A percentile compares a stretch with the other conserved stretches of the same genome.
Conservation (phyloP, 805 yeast genomes). For the Metschnikowia lochheadii region DNA sequence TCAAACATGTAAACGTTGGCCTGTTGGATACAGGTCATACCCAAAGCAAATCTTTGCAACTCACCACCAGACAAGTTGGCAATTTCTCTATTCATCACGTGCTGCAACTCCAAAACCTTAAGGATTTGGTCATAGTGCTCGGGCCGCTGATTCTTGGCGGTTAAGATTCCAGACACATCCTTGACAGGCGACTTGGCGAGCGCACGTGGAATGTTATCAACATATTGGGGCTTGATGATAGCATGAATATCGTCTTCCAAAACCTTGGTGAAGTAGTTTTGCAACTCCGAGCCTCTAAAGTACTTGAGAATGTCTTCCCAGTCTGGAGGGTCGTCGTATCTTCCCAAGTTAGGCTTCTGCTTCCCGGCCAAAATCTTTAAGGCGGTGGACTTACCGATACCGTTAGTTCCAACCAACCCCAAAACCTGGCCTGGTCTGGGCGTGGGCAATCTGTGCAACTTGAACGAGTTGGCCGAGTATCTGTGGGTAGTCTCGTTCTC, state of each 20-base stretch:
- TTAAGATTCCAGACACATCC: conserved; percentile 80
- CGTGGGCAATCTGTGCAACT: conserved; percentile 93
- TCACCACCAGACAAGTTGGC: conserved; percentile 95
- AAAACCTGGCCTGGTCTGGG: conserved; percentile 99
- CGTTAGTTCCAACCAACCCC: conserved; percentile 97
- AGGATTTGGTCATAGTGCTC: conserved; percentile 63
- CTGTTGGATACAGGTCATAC: conserved; percentile 90
- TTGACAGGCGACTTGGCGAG: conserved; percentile 80
- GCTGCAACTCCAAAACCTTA: conserved; percentile 66
- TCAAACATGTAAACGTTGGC: conserved; percentile 99
- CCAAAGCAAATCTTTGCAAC: conserved; percentile 96
- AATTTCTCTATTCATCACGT: conserved; percentile 82
- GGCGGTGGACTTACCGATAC: conserved; percentile 98
- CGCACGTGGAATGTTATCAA: conserved; percentile 95
- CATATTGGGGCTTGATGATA: conserved; percentile 98
- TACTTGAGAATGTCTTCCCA: conserved; percentile 91
- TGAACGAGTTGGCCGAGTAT: conserved; percentile 96
- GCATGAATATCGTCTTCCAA: conserved; percentile 93
- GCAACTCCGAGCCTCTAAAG: conserved; percentile 96
- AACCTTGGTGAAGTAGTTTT: conserved; percentile 90
- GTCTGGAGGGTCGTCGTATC: conserved; percentile 92
- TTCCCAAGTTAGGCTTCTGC: conserved; percentile 94
- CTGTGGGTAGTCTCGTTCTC: conserved; percentile 93
- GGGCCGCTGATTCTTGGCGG: conserved; percentile 70
- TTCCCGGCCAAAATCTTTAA: conserved; percentile 95